These are phyloP conservation scores for Austroboletus eburneus DNA, from an alignment of 768 basidiomycete species.

Conservation along the genomic window DNA sequence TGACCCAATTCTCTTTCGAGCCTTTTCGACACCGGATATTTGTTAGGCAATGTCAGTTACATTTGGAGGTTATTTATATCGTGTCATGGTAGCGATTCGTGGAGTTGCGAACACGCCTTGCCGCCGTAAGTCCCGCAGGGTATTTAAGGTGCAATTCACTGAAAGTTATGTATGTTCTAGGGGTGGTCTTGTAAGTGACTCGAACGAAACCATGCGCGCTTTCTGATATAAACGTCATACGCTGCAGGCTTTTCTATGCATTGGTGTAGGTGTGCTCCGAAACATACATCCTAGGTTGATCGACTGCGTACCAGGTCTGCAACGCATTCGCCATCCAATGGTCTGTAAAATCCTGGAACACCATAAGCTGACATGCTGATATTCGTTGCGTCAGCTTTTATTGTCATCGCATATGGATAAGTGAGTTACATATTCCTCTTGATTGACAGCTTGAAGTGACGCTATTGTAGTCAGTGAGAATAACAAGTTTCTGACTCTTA, in stretches of 20 bases:
- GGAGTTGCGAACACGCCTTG: not conserved
- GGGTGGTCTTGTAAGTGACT: conserved; percentile 7
- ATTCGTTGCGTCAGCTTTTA: conserved; percentile 8
- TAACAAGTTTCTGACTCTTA: conserved; percentile 8
- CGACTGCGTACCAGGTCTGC: not conserved
- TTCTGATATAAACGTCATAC: not conserved
- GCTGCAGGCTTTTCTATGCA: not conserved
- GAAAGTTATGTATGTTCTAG: not conserved
- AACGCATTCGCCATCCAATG: conserved; percentile 1
- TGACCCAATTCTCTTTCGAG: too few species aligned
- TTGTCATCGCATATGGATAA: conserved; percentile 12
- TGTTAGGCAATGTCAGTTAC: not conserved
- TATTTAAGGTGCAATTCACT: too few species aligned
- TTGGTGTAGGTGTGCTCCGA: not conserved
- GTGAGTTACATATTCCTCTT: conserved; percentile 5
- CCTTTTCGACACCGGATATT: conserved; percentile 5
- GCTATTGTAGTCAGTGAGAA: conserved; percentile 11
- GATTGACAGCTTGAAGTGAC: not conserved
- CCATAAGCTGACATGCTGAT: not conserved
- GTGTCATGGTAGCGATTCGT: conserved; percentile 1
- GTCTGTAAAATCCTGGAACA: not conserved
- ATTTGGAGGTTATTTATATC: not conserved
- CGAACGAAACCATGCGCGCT: not conserved
- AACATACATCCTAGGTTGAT: not conserved
- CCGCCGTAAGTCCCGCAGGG: conserved; percentile 1